These are phyloP conservation scores for Dryas alaskensis DNA, from an alignment of 306 rosid species.

Conservation along the genomic window DNA sequence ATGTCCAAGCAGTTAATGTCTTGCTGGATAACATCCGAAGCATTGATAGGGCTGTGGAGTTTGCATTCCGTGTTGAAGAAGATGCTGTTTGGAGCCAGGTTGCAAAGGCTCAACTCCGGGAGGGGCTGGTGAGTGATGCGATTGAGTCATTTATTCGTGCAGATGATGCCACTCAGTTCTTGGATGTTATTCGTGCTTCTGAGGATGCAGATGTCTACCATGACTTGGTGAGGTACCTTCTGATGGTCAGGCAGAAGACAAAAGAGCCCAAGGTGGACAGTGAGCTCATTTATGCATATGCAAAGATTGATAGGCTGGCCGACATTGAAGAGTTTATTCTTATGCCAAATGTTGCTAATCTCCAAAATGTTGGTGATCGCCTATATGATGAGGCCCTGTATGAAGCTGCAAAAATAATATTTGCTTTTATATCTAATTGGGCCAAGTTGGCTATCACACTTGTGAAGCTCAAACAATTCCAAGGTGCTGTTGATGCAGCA, in stretches of 20 bases:
- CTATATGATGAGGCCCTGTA: conserved; percentile 90
- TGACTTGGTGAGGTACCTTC: conserved; percentile 89
- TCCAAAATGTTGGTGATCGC: conserved; percentile 92
- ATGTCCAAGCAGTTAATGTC: conserved; percentile 97
- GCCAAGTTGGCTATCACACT: conserved; percentile 95
- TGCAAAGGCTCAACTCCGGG: conserved; percentile 96
- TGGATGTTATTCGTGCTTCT: conserved; percentile 91
- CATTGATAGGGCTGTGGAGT: conserved; percentile 95
- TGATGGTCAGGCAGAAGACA: conserved; percentile 95
- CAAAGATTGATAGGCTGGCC: conserved; percentile 91
- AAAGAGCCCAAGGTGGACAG: conserved; percentile 98
- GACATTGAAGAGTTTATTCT: conserved; percentile 97
- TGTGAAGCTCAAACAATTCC: conserved; percentile 91
- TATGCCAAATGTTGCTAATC: conserved; percentile 98
- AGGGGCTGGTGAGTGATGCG: conserved; percentile 96
- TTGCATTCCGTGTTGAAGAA: conserved; percentile 98
- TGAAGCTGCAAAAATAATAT: conserved; percentile 97
- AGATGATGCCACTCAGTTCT: conserved; percentile 88
- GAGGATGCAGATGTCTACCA: conserved; percentile 77
- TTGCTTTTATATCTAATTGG: conserved; percentile 94
- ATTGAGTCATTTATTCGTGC: conserved; percentile 97
- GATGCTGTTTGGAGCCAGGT: conserved; percentile 99
- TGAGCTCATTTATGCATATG: conserved; percentile 97
- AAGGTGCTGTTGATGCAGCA: conserved; percentile 99
- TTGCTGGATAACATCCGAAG: conserved; percentile 80